Evolutionary conservation across 1,284 basidiomycete genomes (phyloP).

Genomic region (Rhodotorula sp.): DNA sequence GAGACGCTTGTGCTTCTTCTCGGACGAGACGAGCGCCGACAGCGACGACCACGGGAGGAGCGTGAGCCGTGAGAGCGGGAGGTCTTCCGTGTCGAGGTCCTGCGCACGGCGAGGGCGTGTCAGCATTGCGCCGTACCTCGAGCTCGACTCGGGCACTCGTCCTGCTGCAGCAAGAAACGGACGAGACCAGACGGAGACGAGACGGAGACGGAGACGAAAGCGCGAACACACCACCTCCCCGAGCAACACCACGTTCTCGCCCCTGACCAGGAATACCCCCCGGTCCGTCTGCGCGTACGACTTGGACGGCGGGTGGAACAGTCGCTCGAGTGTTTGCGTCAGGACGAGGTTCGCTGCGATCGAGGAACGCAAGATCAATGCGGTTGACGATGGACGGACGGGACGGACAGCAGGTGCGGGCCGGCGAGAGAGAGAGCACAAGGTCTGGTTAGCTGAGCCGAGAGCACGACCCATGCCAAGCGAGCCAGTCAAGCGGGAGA

Average conservation of each 20-base stretch:
- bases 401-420: too few species aligned
- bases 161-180: not conserved
- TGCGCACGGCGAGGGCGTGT: slow-evolving; percentile 47
- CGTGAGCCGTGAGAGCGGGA: slow-evolving; percentile 63
- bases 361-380: too few species aligned
- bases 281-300: slow-evolving; percentile 78
- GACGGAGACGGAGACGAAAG: not conserved
- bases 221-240: slow-evolving; percentile 88
- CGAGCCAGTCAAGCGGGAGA: not conserved
- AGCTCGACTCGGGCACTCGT: not conserved
- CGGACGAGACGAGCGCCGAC: slow-evolving; percentile 56
- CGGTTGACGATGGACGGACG: too few species aligned
- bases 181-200: not conserved
- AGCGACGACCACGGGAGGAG: slow-evolving; percentile 69
- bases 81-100: slow-evolving; percentile 92
- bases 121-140: too few species aligned
- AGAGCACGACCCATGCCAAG: too few species aligned
- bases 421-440: too few species aligned
- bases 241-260: slow-evolving; percentile 95
- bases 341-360: slow-evolving; percentile 48
- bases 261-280: slow-evolving; percentile 89
- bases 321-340: slow-evolving; percentile 62
- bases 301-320: slow-evolving; percentile 66
- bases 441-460: not conserved
- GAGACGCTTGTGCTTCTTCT: slow-evolving; percentile 60